Evolutionary conservation across 192 early-diverging fungal genomes (phyloP), one percentile per base, ranked within the genome.

Genomic region (Coemansia guatemalensis): DNA sequence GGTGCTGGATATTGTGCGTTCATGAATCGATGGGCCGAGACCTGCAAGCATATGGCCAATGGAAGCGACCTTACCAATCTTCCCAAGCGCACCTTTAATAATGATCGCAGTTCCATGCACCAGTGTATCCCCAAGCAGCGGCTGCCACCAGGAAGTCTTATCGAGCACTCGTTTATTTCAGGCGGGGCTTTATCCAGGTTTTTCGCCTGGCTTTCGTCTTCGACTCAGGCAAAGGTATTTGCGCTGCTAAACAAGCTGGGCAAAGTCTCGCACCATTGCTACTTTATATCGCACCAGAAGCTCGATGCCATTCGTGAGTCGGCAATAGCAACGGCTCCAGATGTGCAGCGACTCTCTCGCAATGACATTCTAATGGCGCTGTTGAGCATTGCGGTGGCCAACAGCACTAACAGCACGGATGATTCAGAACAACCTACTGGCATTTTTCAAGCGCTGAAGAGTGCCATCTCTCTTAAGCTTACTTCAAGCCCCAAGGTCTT

Each of bases 11-110:
- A 44, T 14, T 6, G 8, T 14, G 3, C 5, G 24, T 66, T 72
- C 52, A 30, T 72, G 8, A 49, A 21, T n/a, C 58, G 64, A 0
- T 72, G 69, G 64, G 51, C 64, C 5, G 58, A 60, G 33, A 23
- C 60, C 0, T 56, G 30, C 29, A 35, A 24, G 23, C 25, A 20
- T 20, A 47, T 64, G 39, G 27, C 18, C 18, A 12, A 26, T 20
- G 18, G 17, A 17, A 26, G 14, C n/a, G 3, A 8, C 3, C 18
- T 51, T 20, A 26, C 17, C 30, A 33, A 30, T 1, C 3, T 29
- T n/a, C 53, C 53, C 26, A 23, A 54, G 23, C 25, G 11, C 17
- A 27, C 17, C 3, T 18, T 54, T 14, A 26, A 22, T 7, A 23
- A 54, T 26, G 12, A 29, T 30, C 53, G 53, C 1, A 12, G 1